Evolutionary conservation across 2,329 filamentous ascomycete genomes (phyloP), one percentile per base, ranked within the genome.

Genomic region (Chaetomium globosum): DNA sequence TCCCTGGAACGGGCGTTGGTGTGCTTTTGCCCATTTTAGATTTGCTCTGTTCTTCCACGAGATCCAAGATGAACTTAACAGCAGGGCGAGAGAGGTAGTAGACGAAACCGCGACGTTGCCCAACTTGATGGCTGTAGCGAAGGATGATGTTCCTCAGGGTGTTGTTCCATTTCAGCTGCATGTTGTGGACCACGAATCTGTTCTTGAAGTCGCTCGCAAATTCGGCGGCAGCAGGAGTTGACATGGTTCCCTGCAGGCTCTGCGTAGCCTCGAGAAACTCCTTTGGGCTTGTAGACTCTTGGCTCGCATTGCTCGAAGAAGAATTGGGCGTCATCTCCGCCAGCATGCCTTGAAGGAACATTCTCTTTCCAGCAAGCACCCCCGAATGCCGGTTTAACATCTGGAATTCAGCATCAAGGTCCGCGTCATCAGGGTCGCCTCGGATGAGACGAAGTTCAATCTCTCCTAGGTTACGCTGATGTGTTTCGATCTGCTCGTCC

Each of bases 111-210:
- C 95, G 88, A 59, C 95, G 87, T 78, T 99, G 96, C 75, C 93
- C 93, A 73, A 96, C 95, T 80, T 99, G 95, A 74, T 99, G 95
- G 68, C 95, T 96, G 76, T 99, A 99, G 28, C 95, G 91, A 49
- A 99, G 85, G 58, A 99, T 95, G 73, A 97, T 97, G 74, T 99
- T 98, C 65, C 95, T 88, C 46, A 99, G 80, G 12, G 93, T 87
- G 72, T 99, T 99, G 80, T 97, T 98, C 95, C 95, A 99, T 77
- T 99, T 99, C 64, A 99, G 81, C 74, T 99, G 95, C 75, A 96
- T 86, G 73, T 99, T 99, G 81, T 99, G 95, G 60, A 99, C 90
- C 71, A 98, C 94, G 80, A 99, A 99, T 1, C 95, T 90, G 74
- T 99, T 99, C 75, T 96, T 95, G 81, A 97, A 99, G 75, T 98